Conservation (phyloP, 768 basidiomycete genomes). For the Tricholoma saponaceum region DNA sequence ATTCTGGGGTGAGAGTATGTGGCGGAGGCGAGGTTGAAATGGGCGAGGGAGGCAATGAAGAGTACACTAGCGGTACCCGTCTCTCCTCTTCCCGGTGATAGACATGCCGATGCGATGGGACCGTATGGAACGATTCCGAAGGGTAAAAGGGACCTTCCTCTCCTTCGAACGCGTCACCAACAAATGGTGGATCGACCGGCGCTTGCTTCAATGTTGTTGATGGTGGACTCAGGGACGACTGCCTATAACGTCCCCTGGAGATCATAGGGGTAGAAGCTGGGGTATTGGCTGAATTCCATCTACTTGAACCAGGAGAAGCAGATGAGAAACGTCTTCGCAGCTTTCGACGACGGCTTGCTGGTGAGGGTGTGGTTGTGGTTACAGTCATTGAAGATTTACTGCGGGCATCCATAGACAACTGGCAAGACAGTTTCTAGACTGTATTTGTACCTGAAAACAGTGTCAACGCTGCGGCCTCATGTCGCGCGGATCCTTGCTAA, state of each 20-base stretch:
- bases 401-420: neutral
- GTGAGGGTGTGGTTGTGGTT: conserved; percentile 6
- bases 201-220: conserved; percentile 13
- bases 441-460: neutral
- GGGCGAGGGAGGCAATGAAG: conserved; percentile 73
- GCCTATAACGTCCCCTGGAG: conserved; percentile 16
- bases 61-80: conserved; percentile 50
- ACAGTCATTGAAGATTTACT: neutral
- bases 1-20: conserved; percentile 29
- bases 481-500: neutral
- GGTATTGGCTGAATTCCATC: conserved; percentile 20
- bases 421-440: neutral
- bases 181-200: conserved; percentile 16
- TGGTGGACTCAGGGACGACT: conserved; percentile 25
- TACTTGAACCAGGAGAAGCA: conserved; percentile 17
- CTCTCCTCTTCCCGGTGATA: conserved; percentile 17
- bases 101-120: conserved; percentile 13
- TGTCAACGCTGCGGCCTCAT: neutral
- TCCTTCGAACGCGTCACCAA: conserved; percentile 26
- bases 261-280: conserved; percentile 21
- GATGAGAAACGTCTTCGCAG: conserved; percentile 30
- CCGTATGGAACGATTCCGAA: conserved; percentile 10
- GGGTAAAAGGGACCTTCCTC: conserved; percentile 20
- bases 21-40: conserved; percentile 44
- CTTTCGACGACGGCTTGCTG: conserved; percentile 24